Conservation (phyloP, 176 grass and related monocot species). For the Coix lacrymajobi region DNA sequence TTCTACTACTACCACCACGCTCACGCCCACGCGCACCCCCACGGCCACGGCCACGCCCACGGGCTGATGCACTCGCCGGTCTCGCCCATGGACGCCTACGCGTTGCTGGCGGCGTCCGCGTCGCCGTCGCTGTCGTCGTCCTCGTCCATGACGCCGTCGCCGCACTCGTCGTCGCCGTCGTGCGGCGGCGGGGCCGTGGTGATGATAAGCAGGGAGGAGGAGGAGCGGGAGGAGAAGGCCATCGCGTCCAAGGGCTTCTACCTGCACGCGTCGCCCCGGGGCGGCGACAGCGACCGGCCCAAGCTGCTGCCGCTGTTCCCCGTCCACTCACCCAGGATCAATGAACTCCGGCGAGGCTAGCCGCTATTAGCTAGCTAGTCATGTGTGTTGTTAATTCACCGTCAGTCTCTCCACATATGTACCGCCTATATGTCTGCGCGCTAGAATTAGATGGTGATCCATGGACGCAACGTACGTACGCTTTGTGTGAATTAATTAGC, state of each 20-base stretch:
- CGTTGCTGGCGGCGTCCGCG: neutral
- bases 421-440: neutral
- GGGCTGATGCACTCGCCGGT: slow-evolving; percentile 48
- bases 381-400: neutral
- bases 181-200: slow-evolving; percentile 6
- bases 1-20: slow-evolving; percentile 31
- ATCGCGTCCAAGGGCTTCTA: slow-evolving; percentile 77
- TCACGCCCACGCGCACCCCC: neutral
- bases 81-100: slow-evolving; percentile 55
- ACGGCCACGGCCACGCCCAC: neutral
- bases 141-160: slow-evolving; percentile 28
- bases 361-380: neutral
- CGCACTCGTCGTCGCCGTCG: slow-evolving; percentile 33
- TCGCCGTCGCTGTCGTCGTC: slow-evolving; percentile 5
- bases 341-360: neutral
- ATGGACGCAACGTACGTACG: neutral
- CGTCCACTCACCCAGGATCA: slow-evolving; percentile 30
- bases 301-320: slow-evolving; percentile 77
- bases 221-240: slow-evolving; percentile 69
- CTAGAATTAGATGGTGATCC: neutral
- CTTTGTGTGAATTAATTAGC: neutral
- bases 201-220: slow-evolving; percentile 54
- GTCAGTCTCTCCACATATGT: neutral
- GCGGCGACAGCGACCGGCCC: slow-evolving; percentile 25
- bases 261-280: slow-evolving; percentile 61